A percentile compares a stretch with the other conserved stretches of the same genome.
Conservation (phyloP, 2,329 filamentous ascomycete genomes). For the Clonostachys solani region DNA sequence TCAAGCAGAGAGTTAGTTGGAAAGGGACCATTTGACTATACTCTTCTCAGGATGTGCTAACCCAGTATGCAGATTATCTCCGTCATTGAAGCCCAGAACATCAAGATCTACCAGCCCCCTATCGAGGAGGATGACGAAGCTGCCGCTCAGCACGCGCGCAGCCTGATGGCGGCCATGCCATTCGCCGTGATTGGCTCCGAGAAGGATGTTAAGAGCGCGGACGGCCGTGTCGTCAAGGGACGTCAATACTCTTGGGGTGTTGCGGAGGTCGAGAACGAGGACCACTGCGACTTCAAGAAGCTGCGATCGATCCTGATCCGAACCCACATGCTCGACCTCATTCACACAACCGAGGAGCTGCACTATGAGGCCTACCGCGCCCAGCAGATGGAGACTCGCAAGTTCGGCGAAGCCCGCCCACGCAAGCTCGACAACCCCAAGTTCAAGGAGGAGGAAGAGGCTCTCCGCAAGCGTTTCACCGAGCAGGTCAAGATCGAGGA, state of each 20-base stretch:
- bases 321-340: conserved; percentile 99
- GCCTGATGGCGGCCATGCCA: conserved; percentile 94
- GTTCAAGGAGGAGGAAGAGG: conserved; percentile 99
- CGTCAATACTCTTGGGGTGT: conserved; percentile 99
- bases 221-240: conserved; percentile 96
- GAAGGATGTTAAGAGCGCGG: conserved; percentile 96
- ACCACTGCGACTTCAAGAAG: conserved; percentile 99
- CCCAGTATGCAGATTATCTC: conserved; percentile 66
- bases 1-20: conserved; percentile 83
- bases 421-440: conserved; percentile 99
- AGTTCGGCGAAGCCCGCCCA: conserved; percentile 96
- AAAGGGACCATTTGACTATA: not conserved
- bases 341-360: conserved; percentile 98
- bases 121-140: conserved; percentile 98
- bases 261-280: conserved; percentile 98
- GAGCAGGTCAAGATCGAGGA: conserved; percentile 99
- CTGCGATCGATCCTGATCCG: conserved; percentile 97
- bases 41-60: conserved; percentile 13
- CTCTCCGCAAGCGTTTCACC: conserved; percentile 96
- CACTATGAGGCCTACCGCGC: conserved; percentile 99
- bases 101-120: conserved; percentile 99
- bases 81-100: conserved; percentile 96
- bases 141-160: conserved; percentile 89
- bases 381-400: conserved; percentile 99
- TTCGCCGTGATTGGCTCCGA: conserved; percentile 98